Evolutionary conservation across 2,329 filamentous ascomycete genomes (phyloP).

Genomic region (Raffaelea arxii): DNA sequence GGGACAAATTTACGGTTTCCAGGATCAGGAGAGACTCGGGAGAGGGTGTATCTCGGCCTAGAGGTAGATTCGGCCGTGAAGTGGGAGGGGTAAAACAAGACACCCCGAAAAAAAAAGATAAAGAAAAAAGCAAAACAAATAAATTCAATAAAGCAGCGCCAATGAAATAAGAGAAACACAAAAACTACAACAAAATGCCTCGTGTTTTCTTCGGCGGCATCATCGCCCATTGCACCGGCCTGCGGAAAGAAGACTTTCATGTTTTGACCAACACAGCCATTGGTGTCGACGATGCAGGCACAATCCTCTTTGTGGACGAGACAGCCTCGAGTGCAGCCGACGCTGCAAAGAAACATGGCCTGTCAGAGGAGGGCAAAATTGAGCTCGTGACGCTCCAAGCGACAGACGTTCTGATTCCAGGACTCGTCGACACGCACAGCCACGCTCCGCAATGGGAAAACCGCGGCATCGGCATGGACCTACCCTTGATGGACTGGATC

Average conservation of each 20-base stretch:
- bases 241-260: not conserved
- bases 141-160: too few relatives aligned
- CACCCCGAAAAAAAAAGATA: too few relatives aligned
- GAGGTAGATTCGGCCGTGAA: too few relatives aligned
- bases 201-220: not conserved
- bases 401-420: not conserved
- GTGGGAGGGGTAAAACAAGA: too few relatives aligned
- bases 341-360: not conserved
- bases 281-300: not conserved
- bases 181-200: too few relatives aligned
- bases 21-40: too few relatives aligned
- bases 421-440: not conserved
- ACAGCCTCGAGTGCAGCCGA: not conserved
- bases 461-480: not conserved
- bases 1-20: too few relatives aligned
- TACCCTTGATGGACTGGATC: not conserved
- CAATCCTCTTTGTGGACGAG: not conserved
- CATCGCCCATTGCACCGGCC: not conserved
- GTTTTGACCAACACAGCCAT: not conserved
- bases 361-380: not conserved
- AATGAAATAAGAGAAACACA: too few relatives aligned
- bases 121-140: too few relatives aligned
- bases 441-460: not conserved
- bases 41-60: too few relatives aligned
- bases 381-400: not conserved